A percentile compares a stretch with the other conserved stretches of the same genome.
phyloP scores from a whole-genome alignment of 1,139 yeast genomes.

The Yamadazyma buinensis region DNA sequence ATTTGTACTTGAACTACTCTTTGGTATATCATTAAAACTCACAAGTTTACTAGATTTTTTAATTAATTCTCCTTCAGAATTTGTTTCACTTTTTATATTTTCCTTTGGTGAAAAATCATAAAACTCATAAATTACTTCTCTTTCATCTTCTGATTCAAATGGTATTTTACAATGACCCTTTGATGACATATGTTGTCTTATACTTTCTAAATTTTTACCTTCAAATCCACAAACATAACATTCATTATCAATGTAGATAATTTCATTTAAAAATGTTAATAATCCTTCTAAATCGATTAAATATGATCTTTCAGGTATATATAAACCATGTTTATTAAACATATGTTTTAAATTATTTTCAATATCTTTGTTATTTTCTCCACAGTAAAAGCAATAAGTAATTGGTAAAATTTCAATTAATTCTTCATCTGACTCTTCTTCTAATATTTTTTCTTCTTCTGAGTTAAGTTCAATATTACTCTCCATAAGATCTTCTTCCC shows the following conservation, averaged over 20 bases:
- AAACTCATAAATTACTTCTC: conserved; percentile 34
- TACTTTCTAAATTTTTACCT: conserved; percentile 46
- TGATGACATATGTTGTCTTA: conserved; percentile 48
- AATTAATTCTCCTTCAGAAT: conserved; percentile 9
- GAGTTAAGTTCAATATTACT: conserved; percentile 11
- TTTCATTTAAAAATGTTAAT: conserved; percentile 41
- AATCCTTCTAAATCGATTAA: conserved; percentile 43
- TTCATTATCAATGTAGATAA: conserved; percentile 40
- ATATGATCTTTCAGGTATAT: conserved; percentile 46
- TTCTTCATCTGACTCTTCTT: conserved; percentile 20
- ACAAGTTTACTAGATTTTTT: conserved; percentile 14
- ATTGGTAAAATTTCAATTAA: conserved; percentile 25
- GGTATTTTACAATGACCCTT: conserved; percentile 58
- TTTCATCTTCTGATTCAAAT: conserved; percentile 46
- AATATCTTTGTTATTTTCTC: conserved; percentile 29
- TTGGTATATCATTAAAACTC: conserved; percentile 3
- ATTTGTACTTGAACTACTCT: too few relatives aligned
- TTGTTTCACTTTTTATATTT: conserved; percentile 8
- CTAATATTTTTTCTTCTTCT: conserved; percentile 26
- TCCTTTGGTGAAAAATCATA: conserved; percentile 31
- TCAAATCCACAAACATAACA: conserved; percentile 53
- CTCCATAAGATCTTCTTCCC: too few relatives aligned
- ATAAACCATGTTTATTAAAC: conserved; percentile 47
- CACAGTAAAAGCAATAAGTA: conserved; percentile 41
- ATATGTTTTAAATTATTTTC: conserved; percentile 47